A percentile compares a stretch with the other conserved stretches of the same genome.
Conservation (phyloP, 257 asterid species). For the Cynanchum wilfordii region DNA sequence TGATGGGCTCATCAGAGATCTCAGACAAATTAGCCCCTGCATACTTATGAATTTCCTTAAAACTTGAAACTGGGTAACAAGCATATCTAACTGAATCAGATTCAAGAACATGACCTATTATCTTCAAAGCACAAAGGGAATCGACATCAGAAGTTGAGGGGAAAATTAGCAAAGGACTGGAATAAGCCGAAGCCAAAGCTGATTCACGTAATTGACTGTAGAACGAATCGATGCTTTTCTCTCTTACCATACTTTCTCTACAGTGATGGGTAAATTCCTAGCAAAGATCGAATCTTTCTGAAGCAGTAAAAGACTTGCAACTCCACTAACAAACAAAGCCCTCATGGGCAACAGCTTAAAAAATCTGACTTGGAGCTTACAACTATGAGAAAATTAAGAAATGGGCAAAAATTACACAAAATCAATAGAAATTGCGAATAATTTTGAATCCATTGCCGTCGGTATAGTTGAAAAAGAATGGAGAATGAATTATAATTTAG, state of each 20-base stretch:
- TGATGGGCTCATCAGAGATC: slow-evolving; percentile 49
- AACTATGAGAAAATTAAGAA: slow-evolving; percentile 1
- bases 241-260: slow-evolving; percentile 65
- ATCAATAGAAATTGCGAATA: not conserved
- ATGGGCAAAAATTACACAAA: not conserved
- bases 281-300: slow-evolving; percentile 17
- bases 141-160: slow-evolving; percentile 97
- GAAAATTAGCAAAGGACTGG: slow-evolving; percentile 69
- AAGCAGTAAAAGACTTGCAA: slow-evolving; percentile 3
- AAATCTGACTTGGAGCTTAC: slow-evolving; percentile 10
- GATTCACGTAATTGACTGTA: slow-evolving; percentile 59
- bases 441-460: not conserved
- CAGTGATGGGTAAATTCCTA: slow-evolving; percentile 7
- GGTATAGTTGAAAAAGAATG: not conserved
- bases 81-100: slow-evolving; percentile 93
- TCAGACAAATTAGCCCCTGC: slow-evolving; percentile 56
- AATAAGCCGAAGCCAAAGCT: slow-evolving; percentile 59
- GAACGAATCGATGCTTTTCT: slow-evolving; percentile 66
- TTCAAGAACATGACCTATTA: slow-evolving; percentile 79
- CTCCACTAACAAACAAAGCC: slow-evolving; percentile 21
- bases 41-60: slow-evolving; percentile 79
- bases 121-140: slow-evolving; percentile 82
- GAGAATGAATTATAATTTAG: slow-evolving; percentile 19
- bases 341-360: slow-evolving; percentile 14
- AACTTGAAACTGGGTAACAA: slow-evolving; percentile 92